phyloP scores from a whole-genome alignment of 306 rosid species.

The Vicia villosa region DNA sequence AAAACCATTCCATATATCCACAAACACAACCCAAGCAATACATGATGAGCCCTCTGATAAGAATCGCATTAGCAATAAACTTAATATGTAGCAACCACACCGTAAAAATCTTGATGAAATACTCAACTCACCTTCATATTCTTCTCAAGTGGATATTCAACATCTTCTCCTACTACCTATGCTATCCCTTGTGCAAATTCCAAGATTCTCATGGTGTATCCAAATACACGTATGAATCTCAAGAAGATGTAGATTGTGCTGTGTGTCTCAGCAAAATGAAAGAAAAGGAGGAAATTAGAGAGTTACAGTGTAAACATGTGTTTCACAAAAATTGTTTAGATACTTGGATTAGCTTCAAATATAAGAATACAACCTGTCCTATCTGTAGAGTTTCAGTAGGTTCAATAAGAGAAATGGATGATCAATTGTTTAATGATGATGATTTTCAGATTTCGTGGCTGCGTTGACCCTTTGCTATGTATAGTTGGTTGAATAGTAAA shows the following conservation, averaged over 20 bases:
- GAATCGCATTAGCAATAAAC: slow-evolving; percentile 27
- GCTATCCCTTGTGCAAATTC: neutral
- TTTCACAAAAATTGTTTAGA: slow-evolving; percentile 55
- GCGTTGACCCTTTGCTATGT: neutral
- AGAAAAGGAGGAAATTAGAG: slow-evolving; percentile 51
- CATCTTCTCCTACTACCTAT: neutral
- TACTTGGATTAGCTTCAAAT: slow-evolving; percentile 39
- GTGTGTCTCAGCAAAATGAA: slow-evolving; percentile 50
- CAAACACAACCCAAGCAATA: neutral
- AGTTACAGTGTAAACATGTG: slow-evolving; percentile 46
- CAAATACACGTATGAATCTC: neutral
- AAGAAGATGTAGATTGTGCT: slow-evolving; percentile 42
- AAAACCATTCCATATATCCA: slow-evolving; percentile 1
- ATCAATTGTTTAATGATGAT: slow-evolving; percentile 13
- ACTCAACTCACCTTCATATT: neutral
- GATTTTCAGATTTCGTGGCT: neutral
- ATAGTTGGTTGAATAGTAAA: too few species aligned
- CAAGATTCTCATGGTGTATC: neutral
- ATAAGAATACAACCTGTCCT: slow-evolving; percentile 46
- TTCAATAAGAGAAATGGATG: neutral
- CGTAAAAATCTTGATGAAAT: neutral
- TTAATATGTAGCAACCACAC: neutral
- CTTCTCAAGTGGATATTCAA: neutral
- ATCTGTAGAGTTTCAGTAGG: slow-evolving; percentile 48
- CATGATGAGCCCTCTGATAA: slow-evolving; percentile 13